These are phyloP conservation scores for Metschnikowia vanudenii DNA, from an alignment of 805 yeast species.

Conservation along the genomic window DNA sequence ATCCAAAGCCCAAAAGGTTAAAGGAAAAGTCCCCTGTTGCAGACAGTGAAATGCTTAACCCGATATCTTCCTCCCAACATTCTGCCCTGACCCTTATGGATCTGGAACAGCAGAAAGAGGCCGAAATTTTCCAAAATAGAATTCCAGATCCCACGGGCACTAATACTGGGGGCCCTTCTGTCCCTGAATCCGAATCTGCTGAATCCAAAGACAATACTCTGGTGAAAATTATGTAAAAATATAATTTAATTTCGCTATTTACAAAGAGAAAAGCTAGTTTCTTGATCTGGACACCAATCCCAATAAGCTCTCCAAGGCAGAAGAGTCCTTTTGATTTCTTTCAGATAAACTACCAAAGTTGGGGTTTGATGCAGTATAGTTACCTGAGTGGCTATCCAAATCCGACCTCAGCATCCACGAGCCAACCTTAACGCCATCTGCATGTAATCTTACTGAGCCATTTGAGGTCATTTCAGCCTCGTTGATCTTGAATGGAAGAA, in stretches of 20 bases:
- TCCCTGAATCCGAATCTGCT: background rate
- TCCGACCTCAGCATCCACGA: slow-evolving; percentile 37
- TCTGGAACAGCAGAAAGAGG: background rate
- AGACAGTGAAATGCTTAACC: background rate
- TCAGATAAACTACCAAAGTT: slow-evolving; percentile 33
- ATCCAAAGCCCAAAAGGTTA: slow-evolving; percentile 19
- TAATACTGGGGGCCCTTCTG: background rate
- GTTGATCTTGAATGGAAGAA: slow-evolving; percentile 42
- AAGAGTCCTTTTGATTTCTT: slow-evolving; percentile 29
- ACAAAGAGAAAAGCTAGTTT: slow-evolving; percentile 6
- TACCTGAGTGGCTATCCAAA: slow-evolving; percentile 19
- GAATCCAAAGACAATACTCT: background rate
- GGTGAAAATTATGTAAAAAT: no score
- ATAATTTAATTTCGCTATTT: background rate
- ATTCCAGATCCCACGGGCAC: background rate
- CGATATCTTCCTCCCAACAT: background rate
- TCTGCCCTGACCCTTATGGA: background rate
- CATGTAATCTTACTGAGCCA: slow-evolving; percentile 41
- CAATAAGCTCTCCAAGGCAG: slow-evolving; percentile 20
- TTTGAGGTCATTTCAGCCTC: slow-evolving; percentile 35
- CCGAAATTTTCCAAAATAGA: background rate
- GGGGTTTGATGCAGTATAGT: slow-evolving; percentile 34
- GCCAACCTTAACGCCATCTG: slow-evolving; percentile 42
- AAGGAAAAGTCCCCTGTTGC: slow-evolving; percentile 12
- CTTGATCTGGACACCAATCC: slow-evolving; percentile 20